Conservation (phyloP, 176 grass and related monocot species). For the Rhynchospora breviuscula region DNA sequence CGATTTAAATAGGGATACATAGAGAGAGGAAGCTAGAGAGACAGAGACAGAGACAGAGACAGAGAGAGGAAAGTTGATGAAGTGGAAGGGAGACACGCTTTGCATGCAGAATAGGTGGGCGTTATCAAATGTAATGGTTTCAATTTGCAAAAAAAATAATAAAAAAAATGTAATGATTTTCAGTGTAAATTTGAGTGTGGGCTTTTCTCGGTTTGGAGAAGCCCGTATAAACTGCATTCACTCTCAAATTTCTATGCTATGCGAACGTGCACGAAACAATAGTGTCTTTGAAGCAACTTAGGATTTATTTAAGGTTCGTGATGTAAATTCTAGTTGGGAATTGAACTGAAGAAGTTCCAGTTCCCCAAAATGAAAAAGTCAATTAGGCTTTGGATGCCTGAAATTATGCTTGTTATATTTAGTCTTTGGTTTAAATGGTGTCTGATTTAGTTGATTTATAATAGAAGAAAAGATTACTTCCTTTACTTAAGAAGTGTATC, state of each 20-base stretch:
- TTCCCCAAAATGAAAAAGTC: not conserved
- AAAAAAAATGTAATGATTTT: constrained; percentile 8
- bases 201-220: not conserved
- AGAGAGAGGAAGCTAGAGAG: not conserved
- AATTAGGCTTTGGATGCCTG: not conserved
- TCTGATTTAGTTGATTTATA: not conserved
- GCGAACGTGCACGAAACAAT: too few relatives aligned
- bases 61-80: constrained; percentile 26
- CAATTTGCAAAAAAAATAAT: too few relatives aligned
- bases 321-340: too few relatives aligned
- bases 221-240: too few relatives aligned
- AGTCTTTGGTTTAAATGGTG: not conserved
- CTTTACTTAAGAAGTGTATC: not conserved
- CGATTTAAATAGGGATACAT: not conserved
- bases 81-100: constrained; percentile 27
- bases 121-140: constrained; percentile 21
- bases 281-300: too few relatives aligned
- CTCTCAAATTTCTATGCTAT: too few relatives aligned
- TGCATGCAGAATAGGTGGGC: constrained; percentile 32
- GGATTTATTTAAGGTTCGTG: too few relatives aligned
- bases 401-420: not conserved
- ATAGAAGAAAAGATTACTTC: not conserved
- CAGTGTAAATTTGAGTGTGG: not conserved
- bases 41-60: too few relatives aligned
- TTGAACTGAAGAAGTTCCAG: not conserved